A percentile compares a stretch with the other conserved stretches of the same genome.
phyloP scores from a whole-genome alignment of 345 rosid genomes.

The Sonneratia alba region DNA sequence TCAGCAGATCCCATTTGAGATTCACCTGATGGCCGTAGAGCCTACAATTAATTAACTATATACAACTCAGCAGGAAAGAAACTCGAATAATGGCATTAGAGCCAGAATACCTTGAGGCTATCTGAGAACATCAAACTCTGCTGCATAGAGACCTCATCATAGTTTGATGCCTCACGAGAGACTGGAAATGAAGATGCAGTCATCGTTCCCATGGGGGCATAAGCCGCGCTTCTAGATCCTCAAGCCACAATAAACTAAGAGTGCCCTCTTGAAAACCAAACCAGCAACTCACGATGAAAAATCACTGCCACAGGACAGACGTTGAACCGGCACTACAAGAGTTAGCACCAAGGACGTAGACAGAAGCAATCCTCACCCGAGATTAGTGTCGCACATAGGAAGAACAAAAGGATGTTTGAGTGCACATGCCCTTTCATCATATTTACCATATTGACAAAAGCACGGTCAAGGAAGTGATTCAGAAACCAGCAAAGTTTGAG shows the following conservation, averaged over 20 bases:
- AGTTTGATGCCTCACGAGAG: conserved; percentile 12
- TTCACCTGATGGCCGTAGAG: background rate
- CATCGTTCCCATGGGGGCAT: conserved; percentile 11
- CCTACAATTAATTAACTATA: background rate
- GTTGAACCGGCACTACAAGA: background rate
- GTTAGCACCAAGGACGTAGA: background rate
- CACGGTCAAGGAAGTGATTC: no score
- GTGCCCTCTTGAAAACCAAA: no score
- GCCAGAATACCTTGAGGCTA: conserved; percentile 11
- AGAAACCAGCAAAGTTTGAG: background rate
- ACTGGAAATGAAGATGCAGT: conserved; percentile 11
- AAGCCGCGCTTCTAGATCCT: background rate
- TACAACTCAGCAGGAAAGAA: background rate
- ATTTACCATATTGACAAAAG: background rate
- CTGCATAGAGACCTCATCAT: conserved; percentile 15
- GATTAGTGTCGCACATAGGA: background rate
- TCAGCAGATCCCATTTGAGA: background rate
- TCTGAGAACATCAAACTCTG: conserved; percentile 16
- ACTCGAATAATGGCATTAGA: no score
- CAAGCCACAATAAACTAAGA: background rate
- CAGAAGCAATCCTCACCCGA: background rate
- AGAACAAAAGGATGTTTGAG: background rate
- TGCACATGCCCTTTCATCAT: background rate
- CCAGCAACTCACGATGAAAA: no score
- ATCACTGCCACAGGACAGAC: background rate